Evolutionary conservation across 768 basidiomycete species (phyloP).

Genomic region (Boletus vermiculosoides): DNA sequence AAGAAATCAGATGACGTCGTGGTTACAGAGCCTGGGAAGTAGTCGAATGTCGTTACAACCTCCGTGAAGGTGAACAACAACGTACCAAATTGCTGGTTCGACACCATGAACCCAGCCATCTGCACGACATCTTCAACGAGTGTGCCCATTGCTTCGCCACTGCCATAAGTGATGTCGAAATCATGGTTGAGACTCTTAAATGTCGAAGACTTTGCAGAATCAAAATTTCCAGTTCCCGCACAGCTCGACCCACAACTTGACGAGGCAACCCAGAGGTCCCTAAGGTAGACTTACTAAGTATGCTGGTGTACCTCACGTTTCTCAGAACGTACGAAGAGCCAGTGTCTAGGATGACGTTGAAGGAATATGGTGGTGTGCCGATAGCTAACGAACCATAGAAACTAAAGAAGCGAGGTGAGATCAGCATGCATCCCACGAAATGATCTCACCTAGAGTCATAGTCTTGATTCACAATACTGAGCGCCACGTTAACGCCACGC

Average conservation of each 20-base stretch:
- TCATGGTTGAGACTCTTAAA: constrained; percentile 33
- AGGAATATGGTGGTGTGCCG: constrained; percentile 47
- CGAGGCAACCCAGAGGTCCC: constrained; percentile 52
- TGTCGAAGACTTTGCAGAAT: constrained; percentile 34
- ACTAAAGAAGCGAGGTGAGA: constrained; percentile 12
- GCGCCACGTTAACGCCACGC: constrained; percentile 1
- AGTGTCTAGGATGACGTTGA: constrained; percentile 53
- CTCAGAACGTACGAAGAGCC: constrained; percentile 37
- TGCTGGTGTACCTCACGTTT: neutral
- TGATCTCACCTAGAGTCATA: constrained; percentile 54
- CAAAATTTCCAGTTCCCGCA: constrained; percentile 34
- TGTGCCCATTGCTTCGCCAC: constrained; percentile 44
- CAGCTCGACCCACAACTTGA: constrained; percentile 31
- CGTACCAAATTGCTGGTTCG: constrained; percentile 55
- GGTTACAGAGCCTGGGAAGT: constrained; percentile 37
- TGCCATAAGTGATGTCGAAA: constrained; percentile 46
- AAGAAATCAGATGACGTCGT: constrained; percentile 39
- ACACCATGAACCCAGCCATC: constrained; percentile 64
- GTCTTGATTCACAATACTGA: constrained; percentile 61
- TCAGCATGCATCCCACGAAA: neutral
- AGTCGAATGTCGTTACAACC: constrained; percentile 17
- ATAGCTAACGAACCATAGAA: constrained; percentile 38
- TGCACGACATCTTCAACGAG: constrained; percentile 63
- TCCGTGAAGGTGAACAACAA: constrained; percentile 1
- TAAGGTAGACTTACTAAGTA: constrained; percentile 25